Base-by-base conservation (phyloP, 176 grass and related monocot genomes). In the Ensete glaucum region DNA sequence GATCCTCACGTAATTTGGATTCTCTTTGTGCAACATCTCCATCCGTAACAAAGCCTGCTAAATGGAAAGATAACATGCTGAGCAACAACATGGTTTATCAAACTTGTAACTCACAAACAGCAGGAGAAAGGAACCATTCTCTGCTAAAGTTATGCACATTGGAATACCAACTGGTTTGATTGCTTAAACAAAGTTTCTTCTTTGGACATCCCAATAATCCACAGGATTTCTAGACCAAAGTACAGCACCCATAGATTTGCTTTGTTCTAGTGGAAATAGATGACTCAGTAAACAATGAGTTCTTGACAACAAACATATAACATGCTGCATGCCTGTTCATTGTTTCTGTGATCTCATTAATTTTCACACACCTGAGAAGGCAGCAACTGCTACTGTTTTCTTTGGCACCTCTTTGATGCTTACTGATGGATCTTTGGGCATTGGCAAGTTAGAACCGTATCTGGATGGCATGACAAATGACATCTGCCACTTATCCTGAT, bases 401-500 rank as follows among this genome's bases (percentile, higher is more conserved):
- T 58, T 53, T 15, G 88, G 86, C 56, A 91, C 82, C 80, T 97
- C 94, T 72, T 91, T 91, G 65, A 93, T 89, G 19, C 21, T 85
- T 49, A 97, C 88, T 78, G 90, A 82, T 78, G 84, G 67, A 79
- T 97, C 94, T 73, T 91, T 87, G 56, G 94, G 90, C 24, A 80
- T 34, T 52, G 94, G 94, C 82, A 93, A 80, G 70, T 97, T 74
- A 15, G 82, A 81, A 73, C 90, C 88, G 66, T 97, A 97, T 71
- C 93, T 93, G 10, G 88, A 80, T 72, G 94, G 94, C 90, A 97
- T 69, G 74, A 97, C 90, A 87, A 97, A 97, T 17, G 94, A 97
- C 94, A 97, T 97, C 80, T 72, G 85, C 94, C 90, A 93, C 77
- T 87, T 83, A 67, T 85, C 64, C 50, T 69, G 66, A 77, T 77